These are phyloP conservation scores for Taphrina flavorubra DNA, from an alignment of 1,139 yeast genomes.

Conservation along the genomic window DNA sequence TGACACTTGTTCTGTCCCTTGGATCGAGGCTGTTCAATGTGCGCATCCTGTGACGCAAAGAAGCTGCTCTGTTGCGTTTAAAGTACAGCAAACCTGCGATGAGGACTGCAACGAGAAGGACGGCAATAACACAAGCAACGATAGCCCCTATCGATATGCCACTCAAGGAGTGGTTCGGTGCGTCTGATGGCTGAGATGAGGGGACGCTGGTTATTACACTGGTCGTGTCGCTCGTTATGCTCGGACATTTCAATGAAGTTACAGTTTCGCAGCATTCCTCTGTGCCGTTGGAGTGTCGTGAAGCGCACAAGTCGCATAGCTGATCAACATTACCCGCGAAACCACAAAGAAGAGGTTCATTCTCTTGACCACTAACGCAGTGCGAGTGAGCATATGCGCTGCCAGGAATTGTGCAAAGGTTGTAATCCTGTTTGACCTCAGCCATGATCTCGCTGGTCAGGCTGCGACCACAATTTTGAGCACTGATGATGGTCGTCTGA, in stretches of 20 bases:
- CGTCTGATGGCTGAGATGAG: neutral
- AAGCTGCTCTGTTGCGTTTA: neutral
- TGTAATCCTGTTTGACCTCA: slow-evolving; percentile 33
- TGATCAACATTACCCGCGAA: slow-evolving; percentile 23
- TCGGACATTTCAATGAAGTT: neutral
- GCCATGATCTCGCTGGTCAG: slow-evolving; percentile 10
- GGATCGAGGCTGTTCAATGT: neutral
- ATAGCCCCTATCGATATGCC: neutral
- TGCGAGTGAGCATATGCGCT: slow-evolving; percentile 19
- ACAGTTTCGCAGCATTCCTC: slow-evolving; percentile 5
- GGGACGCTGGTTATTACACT: neutral
- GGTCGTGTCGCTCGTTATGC: neutral
- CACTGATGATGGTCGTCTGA: slow-evolving; percentile 19
- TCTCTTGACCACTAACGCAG: slow-evolving; percentile 36
- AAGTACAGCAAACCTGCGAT: neutral
- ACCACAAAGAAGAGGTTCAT: slow-evolving; percentile 35
- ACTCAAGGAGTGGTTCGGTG: neutral
- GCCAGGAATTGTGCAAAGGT: slow-evolving; percentile 36
- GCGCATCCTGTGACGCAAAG: slow-evolving; percentile 6
- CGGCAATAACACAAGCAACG: neutral
- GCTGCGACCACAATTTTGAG: slow-evolving; percentile 12
- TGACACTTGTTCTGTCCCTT: neutral
- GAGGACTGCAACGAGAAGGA: neutral
- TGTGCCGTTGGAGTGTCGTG: slow-evolving; percentile 27
- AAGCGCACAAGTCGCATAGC: slow-evolving; percentile 33